Base-by-base conservation (phyloP, 805 yeast genomes). In the Tetrapisispora phaffii region DNA sequence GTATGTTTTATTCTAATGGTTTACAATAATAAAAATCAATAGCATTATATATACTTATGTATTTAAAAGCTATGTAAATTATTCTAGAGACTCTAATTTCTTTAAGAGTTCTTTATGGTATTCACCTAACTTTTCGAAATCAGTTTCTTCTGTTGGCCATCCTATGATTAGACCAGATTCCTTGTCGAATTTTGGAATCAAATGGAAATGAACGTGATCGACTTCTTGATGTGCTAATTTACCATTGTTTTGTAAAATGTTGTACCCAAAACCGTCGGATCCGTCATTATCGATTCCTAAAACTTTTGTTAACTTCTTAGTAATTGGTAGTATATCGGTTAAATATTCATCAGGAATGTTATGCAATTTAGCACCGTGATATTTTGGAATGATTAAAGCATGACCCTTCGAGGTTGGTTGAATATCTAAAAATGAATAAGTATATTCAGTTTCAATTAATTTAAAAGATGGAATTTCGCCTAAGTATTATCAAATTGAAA, bases 381-480 rank as follows among this genome's bases (percentile, higher is more conserved):
- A 76, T 66, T 90, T 90, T 50, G 98, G 97, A 56, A 90, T 88
- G 45, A 90, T 79, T 57, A 90, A 70, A 28, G 90, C 77, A 63
- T 90, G 98, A 23, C 95, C 96, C 57, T 78, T 76, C 9, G 95
- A 72, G 16, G 90, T 85, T 50, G 98, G 97, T 55, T 87, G 93
- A 59, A 90, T 89, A 59, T 90, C 98, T 57, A 93, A 72, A 64
- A 90, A 93, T 0, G 97, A 86, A 59, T 74, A 85, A 2, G 86
- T 67, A 56, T 75, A 73, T 48, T 82, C 73, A n/a, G 97, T 86
- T 66, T 90, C 98, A 57, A 84, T 74, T 50, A 90, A 68, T 65
- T 90, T 93, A 72, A 86, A 79, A 1, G 94, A 85, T 29, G 98
- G 98, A 59, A 90, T 93, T 57, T 93, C 97, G 45, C 96, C 94